Evolutionary conservation across 2,329 filamentous ascomycete genomes (phyloP), one percentile per base, ranked within the genome.

Genomic region (Thielaviopsis euricoi): DNA sequence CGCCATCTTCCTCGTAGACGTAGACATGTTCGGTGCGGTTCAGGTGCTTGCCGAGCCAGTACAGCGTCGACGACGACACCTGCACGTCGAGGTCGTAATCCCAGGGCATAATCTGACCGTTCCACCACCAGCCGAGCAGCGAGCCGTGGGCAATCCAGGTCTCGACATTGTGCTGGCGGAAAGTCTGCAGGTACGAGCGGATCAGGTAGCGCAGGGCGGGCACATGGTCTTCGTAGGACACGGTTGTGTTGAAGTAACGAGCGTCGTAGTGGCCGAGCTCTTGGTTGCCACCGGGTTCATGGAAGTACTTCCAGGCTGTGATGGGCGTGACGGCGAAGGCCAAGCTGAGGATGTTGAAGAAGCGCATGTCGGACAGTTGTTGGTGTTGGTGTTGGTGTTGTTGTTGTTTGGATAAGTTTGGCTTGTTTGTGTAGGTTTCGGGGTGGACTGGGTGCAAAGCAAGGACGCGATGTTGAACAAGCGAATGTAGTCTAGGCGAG

Each of bases 81-180:
- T 93, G 88, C 0, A 87, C 86, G 69, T 94, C 88, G 52, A 93
- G 74, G 68, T 94, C 88, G 73, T 82, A 86, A 69, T 93, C 87
- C 87, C 87, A 90, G 0, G 87, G 86, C 72, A 90, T 81, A 66
- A 87, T 82, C 70, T 81, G 71, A 49, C 74, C 78, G 67, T 89
- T 91, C 88, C 88, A 94, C 86, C 86, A 93, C 88, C 88, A 94
- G 13, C 87, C 88, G 22, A 94, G 73, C 54, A 93, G 71, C 4
- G 87, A 89, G 53, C 88, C 88, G 68, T 94, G 88, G 46, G 88
- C 87, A 60, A 94, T 81, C 88, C 88, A 93, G 0, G 88, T 91
- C 70, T 91, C 86, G 61, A 89, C 71, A 6, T 80, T 79, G 57
- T 83, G 74, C 19, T 78, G 73, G 51, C 74, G 72, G 68, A 87